Conservation (phyloP, 257 asterid genomes). For the Penstemon eatonii region DNA sequence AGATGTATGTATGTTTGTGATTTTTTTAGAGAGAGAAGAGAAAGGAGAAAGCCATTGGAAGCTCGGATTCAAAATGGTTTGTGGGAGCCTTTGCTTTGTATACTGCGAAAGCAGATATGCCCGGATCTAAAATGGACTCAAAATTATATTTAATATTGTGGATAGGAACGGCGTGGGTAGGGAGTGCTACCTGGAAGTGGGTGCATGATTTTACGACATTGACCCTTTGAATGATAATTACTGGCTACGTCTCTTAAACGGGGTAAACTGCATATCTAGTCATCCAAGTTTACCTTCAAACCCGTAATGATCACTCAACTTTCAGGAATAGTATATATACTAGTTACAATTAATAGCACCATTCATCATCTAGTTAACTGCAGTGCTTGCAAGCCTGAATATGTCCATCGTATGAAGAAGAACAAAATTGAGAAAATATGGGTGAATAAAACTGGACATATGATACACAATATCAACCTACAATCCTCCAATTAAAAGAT, state of each 20-base stretch:
- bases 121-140: constrained; percentile 37
- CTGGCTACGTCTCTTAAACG: constrained; percentile 20
- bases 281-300: not conserved
- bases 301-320: too few relatives aligned
- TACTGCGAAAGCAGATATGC: constrained; percentile 11
- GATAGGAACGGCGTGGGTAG: constrained; percentile 32
- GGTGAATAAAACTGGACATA: too few relatives aligned
- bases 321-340: too few relatives aligned
- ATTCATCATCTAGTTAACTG: too few relatives aligned
- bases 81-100: constrained; percentile 18
- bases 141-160: constrained; percentile 23
- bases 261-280: not conserved
- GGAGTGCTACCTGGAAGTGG: not conserved
- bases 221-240: not conserved
- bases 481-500: too few relatives aligned
- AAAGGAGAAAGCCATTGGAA: not conserved
- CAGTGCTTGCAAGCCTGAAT: too few relatives aligned
- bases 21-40: not conserved
- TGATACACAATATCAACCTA: too few relatives aligned
- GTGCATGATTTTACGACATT: not conserved
- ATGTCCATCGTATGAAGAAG: too few relatives aligned
- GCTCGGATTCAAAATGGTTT: not conserved
- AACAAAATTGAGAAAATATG: too few relatives aligned
- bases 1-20: constrained; percentile 8
- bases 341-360: too few relatives aligned